Conservation (phyloP, 139 green algal species). For the Zygnema circumcarinatum region DNA sequence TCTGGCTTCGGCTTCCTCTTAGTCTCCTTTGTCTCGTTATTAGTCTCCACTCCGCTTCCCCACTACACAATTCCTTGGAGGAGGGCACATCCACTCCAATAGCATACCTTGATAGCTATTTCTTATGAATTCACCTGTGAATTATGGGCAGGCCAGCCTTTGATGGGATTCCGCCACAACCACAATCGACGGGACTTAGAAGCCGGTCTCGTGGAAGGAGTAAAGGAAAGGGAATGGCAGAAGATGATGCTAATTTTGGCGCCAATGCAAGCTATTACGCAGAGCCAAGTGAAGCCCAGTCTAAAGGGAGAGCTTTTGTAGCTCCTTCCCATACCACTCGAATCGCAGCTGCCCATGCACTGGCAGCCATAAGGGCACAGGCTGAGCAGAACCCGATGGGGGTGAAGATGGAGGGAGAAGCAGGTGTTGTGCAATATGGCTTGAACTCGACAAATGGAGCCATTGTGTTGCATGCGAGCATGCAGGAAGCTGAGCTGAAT, state of each 20-base stretch:
- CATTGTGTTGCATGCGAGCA: conserved; percentile 20
- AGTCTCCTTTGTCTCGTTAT: no score
- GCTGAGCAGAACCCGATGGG: conserved; percentile 20
- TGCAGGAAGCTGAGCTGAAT: no score
- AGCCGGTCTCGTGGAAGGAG: not conserved
- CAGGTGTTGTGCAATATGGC: no score
- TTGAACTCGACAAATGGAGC: not conserved
- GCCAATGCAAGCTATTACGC: not conserved
- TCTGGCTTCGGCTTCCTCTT: no score
- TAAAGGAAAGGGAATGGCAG: not conserved
- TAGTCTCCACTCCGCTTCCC: no score
- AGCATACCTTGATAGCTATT: no score
- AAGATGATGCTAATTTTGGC: conserved; percentile 2
- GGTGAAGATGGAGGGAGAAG: not conserved
- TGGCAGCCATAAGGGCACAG: conserved; percentile 45
- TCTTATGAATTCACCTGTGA: no score
- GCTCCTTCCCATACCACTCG: conserved; percentile 19
- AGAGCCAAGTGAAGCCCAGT: not conserved
- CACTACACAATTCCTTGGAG: no score
- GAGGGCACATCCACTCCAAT: no score
- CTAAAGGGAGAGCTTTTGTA: no score
- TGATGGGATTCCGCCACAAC: not conserved
- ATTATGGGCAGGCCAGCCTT: not conserved
- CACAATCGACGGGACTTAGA: not conserved
- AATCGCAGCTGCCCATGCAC: conserved; percentile 36